A percentile compares a stretch with the other conserved stretches of the same genome.
phyloP scores from a whole-genome alignment of 306 rosid genomes.

The Amphicarpaea edgeworthii region DNA sequence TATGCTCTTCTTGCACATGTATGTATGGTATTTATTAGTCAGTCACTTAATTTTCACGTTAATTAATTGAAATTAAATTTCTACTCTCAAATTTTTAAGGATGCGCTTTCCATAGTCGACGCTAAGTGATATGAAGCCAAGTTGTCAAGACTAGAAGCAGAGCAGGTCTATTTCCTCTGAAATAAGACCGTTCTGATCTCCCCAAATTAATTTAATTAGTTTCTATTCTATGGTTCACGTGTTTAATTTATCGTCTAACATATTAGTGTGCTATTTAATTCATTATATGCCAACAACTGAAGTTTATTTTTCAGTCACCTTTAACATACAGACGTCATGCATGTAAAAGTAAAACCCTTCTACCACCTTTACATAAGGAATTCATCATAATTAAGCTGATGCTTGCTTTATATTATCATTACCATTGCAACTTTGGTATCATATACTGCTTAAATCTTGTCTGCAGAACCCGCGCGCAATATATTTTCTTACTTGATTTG shows the following conservation, averaged over 20 bases:
- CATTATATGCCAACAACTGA: not conserved
- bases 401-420: not conserved
- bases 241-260: not conserved
- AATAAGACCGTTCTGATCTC: not conserved
- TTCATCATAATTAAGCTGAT: constrained; percentile 17
- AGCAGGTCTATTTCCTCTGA: not conserved
- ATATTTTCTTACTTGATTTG: not conserved
- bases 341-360: constrained; percentile 11
- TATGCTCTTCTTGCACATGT: not conserved
- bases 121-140: not conserved
- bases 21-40: not conserved
- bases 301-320: constrained; percentile 1
- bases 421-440: not conserved
- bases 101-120: not conserved
- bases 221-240: not conserved
- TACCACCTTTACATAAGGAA: not conserved
- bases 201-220: not conserved
- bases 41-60: not conserved
- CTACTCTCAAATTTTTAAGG: not conserved
- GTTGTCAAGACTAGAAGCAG: constrained; percentile 2
- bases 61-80: no score
- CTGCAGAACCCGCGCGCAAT: constrained; percentile 32
- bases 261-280: not conserved
- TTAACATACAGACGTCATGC: not conserved
- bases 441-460: constrained; percentile 20